Evolutionary conservation across 2,329 filamentous ascomycete genomes (phyloP).

Genomic region (Aspergillus udagawae): DNA sequence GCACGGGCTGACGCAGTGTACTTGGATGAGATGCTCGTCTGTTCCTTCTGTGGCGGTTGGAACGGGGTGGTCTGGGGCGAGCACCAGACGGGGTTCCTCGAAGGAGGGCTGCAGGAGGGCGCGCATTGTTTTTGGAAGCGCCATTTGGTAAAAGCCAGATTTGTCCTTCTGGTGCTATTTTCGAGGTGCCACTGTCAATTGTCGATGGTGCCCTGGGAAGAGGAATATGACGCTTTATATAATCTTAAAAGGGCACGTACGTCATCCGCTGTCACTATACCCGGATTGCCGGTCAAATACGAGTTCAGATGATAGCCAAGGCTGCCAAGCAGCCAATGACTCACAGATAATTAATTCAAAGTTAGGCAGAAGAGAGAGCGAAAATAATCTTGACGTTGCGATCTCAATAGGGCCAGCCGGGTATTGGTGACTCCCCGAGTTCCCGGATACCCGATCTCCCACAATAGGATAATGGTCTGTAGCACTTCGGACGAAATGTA

Average conservation of each 20-base stretch:
- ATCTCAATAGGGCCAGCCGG: not conserved
- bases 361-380: not conserved
- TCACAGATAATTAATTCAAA: not conserved
- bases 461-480: not conserved
- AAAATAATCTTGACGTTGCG: not conserved
- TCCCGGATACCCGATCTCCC: not conserved
- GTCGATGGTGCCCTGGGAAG: not conserved
- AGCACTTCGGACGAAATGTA: not conserved
- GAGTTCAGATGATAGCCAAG: not conserved
- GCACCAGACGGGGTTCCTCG: constrained; percentile 5
- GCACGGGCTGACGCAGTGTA: constrained; percentile 38
- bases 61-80: constrained; percentile 1
- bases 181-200: not conserved
- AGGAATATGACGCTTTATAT: not conserved
- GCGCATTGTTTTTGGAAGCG: constrained; percentile 6
- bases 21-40: constrained; percentile 38
- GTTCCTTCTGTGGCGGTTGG: constrained; percentile 20
- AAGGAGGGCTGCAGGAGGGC: constrained; percentile 9
- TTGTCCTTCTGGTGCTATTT: not conserved
- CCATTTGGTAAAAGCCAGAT: not conserved
- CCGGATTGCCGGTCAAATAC: not conserved
- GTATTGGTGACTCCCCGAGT: not conserved
- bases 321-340: not conserved
- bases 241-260: not conserved
- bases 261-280: not conserved